Base-by-base conservation (phyloP, 1,284 basidiomycete genomes). In the Moniliophthora roreri region DNA sequence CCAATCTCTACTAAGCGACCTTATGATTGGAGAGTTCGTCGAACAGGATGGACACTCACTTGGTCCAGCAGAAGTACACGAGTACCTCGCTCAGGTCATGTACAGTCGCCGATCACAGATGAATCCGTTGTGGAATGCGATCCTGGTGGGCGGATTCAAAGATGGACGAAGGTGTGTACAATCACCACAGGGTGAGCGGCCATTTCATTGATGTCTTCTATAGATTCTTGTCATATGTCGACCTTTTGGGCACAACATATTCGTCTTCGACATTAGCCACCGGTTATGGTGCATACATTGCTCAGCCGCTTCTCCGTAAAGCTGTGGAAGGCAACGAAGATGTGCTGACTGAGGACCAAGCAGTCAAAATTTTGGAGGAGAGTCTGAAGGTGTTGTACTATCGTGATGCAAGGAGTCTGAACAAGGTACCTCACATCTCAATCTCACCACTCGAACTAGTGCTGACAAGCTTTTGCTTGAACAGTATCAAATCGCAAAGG, bases 301-400 rank as follows among this genome's bases (percentile, higher is more conserved):
- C 96, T 2, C 90, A 94, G 64, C 97, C 97, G 0, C 75, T 99
- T 15, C 80, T 99, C 32, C 85, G 96, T 38, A 91, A 90, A 63
- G 93, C 91, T 21, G 89, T 94, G 13, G 94, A 99, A 69, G 92
- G 91, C 77, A 53, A 56, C 20, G 91, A 95, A 63, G 79, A 89
- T 42, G 71, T 75, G 4, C 72, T 98, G 53, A 88, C 86, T 0
- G 89, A 92, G 63, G 87, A 86, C 28, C 84, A 95, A 58, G 97
- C 94, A 11, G 79, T 82, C 50, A 76, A 80, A 62, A 88, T 98
- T 58, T 67, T 99, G 46, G 84, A 91, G 64, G 85, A 92, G 51
- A 89, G 91, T 68, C 91, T 99, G 88, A 89, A 89, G 63, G 95
- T 99, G 10, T 78, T 99, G 50, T 99, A 90, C 76, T 99, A 99